Conservation (phyloP, 192 early-diverging fungal genomes). For the Coemansia sp. region DNA sequence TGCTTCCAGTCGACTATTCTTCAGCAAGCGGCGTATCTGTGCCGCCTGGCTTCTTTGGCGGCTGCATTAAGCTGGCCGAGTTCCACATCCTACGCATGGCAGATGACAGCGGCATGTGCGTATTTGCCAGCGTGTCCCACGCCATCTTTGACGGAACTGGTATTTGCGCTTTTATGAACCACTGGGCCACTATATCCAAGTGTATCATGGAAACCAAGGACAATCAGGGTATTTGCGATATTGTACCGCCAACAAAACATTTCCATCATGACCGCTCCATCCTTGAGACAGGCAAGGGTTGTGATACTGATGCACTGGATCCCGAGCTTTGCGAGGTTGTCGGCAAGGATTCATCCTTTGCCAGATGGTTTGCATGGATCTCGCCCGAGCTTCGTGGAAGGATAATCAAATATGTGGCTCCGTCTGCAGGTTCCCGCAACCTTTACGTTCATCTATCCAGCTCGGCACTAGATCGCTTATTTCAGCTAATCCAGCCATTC, state of each 20-base stretch:
- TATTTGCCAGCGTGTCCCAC: constrained; percentile 24
- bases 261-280: too few relatives aligned
- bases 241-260: too few relatives aligned
- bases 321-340: too few relatives aligned
- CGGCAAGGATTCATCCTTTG: background rate
- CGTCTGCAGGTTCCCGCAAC: background rate
- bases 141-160: constrained; percentile 16
- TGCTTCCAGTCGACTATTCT: background rate
- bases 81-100: constrained; percentile 9
- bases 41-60: background rate
- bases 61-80: constrained; percentile 10
- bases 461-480: background rate
- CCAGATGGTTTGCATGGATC: constrained; percentile 10
- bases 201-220: background rate
- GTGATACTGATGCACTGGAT: too few relatives aligned
- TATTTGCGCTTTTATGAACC: constrained; percentile 17
- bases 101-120: constrained; percentile 23
- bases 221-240: background rate
- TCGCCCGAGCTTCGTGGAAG: constrained; percentile 16
- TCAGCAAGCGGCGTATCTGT: background rate
- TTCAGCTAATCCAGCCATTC: background rate
- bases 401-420: background rate
- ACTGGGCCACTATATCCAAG: constrained; percentile 14
- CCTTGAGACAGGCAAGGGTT: too few relatives aligned
- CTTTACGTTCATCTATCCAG: background rate